phyloP scores from a whole-genome alignment of 1,284 basidiomycete genomes.

The Trichosporon sp. region DNA sequence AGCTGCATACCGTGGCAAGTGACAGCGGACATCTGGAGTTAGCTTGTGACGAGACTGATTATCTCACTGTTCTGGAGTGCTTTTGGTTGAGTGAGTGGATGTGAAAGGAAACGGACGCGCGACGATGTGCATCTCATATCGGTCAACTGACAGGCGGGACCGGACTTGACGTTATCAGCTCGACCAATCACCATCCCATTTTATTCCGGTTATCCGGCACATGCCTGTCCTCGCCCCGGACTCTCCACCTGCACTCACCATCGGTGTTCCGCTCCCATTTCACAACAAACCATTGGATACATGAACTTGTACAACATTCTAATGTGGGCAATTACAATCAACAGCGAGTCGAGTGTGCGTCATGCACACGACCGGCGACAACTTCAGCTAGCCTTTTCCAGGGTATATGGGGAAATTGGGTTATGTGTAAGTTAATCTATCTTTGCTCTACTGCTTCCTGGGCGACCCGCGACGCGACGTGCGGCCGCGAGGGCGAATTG shows the following conservation, averaged over 20 bases:
- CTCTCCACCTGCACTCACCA: neutral
- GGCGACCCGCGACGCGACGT: neutral
- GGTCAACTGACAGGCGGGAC: slow-evolving; percentile 9
- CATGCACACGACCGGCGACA: slow-evolving; percentile 9
- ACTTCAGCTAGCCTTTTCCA: slow-evolving; percentile 8
- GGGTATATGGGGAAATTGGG: neutral
- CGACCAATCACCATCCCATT: neutral
- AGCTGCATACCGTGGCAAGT: slow-evolving; percentile 14
- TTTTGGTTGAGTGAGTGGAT: neutral
- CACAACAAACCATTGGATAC: slow-evolving; percentile 5
- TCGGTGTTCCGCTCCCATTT: neutral
- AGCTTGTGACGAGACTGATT: neutral
- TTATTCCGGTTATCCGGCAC: neutral
- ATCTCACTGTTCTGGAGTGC: slow-evolving; percentile 9
- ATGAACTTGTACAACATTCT: slow-evolving; percentile 7
- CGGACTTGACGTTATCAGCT: slow-evolving; percentile 19
- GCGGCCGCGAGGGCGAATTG: neutral
- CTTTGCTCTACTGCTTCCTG: slow-evolving; percentile 9
- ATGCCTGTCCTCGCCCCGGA: neutral
- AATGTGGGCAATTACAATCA: slow-evolving; percentile 17
- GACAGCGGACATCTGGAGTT: neutral
- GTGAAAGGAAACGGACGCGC: neutral
- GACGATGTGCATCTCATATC: slow-evolving; percentile 5
- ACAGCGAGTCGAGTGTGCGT: neutral
- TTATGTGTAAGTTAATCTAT: neutral